A percentile compares a stretch with the other conserved stretches of the same genome.
Evolutionary conservation across 148 eudicot genomes (phyloP).

Genomic region (Selenicereus undatus): DNA sequence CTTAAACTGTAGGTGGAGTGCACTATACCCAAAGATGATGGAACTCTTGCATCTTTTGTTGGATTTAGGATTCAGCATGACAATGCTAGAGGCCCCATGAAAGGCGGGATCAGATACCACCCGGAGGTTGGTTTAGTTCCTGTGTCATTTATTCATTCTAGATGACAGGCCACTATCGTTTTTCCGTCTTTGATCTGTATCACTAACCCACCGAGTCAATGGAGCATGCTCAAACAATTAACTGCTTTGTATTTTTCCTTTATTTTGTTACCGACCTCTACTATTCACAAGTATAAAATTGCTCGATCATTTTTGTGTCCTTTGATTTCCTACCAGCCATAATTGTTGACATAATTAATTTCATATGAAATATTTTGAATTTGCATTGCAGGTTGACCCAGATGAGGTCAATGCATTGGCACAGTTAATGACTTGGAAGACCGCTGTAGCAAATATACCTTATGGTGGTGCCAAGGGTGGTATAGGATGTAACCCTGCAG

Average conservation of each 20-base stretch:
- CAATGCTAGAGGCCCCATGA: conserved; percentile 99
- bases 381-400: conserved; percentile 69
- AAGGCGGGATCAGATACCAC: conserved; percentile 98
- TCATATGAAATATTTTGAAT: neutral
- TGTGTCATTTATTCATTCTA: neutral
- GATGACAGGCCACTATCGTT: neutral
- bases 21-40: conserved; percentile 96
- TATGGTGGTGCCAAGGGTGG: conserved; percentile 99
- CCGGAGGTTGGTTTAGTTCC: conserved; percentile 67
- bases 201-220: neutral
- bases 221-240: neutral
- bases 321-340: neutral
- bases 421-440: conserved; percentile 99
- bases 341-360: neutral
- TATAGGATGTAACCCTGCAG: conserved; percentile 87
- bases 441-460: conserved; percentile 96
- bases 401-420: conserved; percentile 99
- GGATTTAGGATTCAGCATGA: conserved; percentile 98
- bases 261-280: neutral
- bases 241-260: neutral
- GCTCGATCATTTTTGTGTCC: neutral
- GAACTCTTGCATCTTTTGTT: conserved; percentile 77
- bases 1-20: conserved; percentile 76
- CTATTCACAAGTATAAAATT: neutral
- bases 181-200: neutral